Evolutionary conservation across 83 land plant genomes (phyloP), one percentile per base, ranked within the genome.

Genomic region (Picea abies): DNA sequence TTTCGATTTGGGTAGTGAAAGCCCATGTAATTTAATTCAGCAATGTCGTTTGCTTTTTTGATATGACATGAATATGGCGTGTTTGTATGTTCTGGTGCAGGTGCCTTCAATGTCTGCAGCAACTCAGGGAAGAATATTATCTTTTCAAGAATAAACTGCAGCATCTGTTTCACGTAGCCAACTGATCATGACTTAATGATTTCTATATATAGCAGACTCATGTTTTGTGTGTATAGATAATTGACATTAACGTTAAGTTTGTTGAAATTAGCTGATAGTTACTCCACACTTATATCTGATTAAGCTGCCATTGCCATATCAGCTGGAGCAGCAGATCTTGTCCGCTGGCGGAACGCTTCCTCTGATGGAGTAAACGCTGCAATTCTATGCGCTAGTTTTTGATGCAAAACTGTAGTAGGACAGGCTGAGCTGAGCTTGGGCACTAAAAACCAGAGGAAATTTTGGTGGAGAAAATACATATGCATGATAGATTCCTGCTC

Each of bases 311-410:
- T n/a, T 63, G 47, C 19, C 23, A 19, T 29, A 83, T 87, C 86
- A 92, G 94, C 78, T 92, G 83, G 92, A 90, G 86, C 83, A 92
- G 80, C 88, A 86, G 65, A 86, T 92, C 75, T 39, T 85, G 83
- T 88, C 88, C 58, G 92, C 92, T 39, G 94, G 94, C 60, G 94
- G 94, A 64, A 78, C 90, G 71, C 60, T 92, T 16, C 94, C 94
- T 20, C n/a, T 65, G 56, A 52, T 52, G 56, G 56, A 52, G 56
- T 52, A 52, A 52, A 52, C 56, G 3, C 56, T 52, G 56, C 0
- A 52, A 52, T 10, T 52, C 14, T 11, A 52, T 52, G 56, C 2
- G 11, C 56, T 52, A 2, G 56, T 11, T 52, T 52, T 52, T 52
- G 14, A 52, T 52, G 56, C 12, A 52, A 3, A 52, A 52, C 2